Evolutionary conservation across 768 basidiomycete genomes (phyloP).

Genomic region (Hortiboletus flavorubellus): DNA sequence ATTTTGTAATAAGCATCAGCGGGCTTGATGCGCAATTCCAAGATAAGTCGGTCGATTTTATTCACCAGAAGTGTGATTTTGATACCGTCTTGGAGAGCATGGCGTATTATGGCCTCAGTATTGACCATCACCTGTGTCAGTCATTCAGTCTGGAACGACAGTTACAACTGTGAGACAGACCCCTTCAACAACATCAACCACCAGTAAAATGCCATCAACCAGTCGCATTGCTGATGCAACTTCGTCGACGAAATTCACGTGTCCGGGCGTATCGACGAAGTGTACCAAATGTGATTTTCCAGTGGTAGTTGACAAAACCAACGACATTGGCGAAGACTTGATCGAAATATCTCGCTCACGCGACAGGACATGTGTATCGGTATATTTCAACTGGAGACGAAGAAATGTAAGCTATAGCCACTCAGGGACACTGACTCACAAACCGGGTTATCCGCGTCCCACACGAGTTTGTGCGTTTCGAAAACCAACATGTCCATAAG

Average conservation of each 20-base stretch:
- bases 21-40: constrained; percentile 94
- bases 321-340: constrained; percentile 95
- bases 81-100: constrained; percentile 84
- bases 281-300: constrained; percentile 95
- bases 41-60: constrained; percentile 96
- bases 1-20: constrained; percentile 98
- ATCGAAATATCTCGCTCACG: constrained; percentile 89
- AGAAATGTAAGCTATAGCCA: constrained; percentile 21
- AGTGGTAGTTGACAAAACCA: constrained; percentile 76
- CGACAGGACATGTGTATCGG: constrained; percentile 90
- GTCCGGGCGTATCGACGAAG: constrained; percentile 95
- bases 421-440: constrained; percentile 29
- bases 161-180: constrained; percentile 45
- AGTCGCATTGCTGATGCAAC: constrained; percentile 85
- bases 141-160: constrained; percentile 10
- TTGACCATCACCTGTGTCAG: constrained; percentile 79
- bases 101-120: constrained; percentile 82
- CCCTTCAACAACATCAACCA: constrained; percentile 98
- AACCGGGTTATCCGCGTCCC: constrained; percentile 90
- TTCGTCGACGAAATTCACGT: constrained; percentile 99
- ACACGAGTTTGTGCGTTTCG: constrained; percentile 92
- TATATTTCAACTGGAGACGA: constrained; percentile 75
- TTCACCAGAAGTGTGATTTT: constrained; percentile 93
- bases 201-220: constrained; percentile 86
- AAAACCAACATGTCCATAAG: constrained; percentile 96